A percentile compares a stretch with the other conserved stretches of the same genome.
phyloP scores from a whole-genome alignment of 345 rosid genomes.

The Dimocarpus longan region DNA sequence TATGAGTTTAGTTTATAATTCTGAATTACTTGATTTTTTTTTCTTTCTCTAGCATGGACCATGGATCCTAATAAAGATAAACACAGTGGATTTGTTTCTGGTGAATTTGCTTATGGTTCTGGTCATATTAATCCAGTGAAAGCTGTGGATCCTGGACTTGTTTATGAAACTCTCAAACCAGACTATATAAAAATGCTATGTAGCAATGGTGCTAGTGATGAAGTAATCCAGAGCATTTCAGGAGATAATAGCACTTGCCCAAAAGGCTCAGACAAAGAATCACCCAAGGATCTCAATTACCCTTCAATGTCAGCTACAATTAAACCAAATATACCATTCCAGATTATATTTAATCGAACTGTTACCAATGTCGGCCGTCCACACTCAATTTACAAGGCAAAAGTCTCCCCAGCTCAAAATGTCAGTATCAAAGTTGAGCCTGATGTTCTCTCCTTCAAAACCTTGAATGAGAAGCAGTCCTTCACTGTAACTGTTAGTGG shows the following conservation, averaged over 20 bases:
- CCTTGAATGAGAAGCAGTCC: constrained; percentile 26
- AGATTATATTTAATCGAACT: constrained; percentile 32
- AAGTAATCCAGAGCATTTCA: constrained; percentile 19
- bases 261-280: constrained; percentile 6
- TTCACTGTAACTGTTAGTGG: constrained; percentile 30
- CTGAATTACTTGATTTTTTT: neutral
- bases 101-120: constrained; percentile 7
- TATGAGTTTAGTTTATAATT: neutral
- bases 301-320: constrained; percentile 41
- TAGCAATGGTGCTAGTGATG: constrained; percentile 21
- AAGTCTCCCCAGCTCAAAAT: constrained; percentile 11
- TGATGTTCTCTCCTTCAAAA: constrained; percentile 20
- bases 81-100: neutral
- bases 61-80: neutral
- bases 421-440: constrained; percentile 31
- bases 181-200: constrained; percentile 55
- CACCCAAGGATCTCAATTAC: constrained; percentile 36
- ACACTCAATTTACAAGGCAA: neutral
- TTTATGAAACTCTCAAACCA: constrained; percentile 24
- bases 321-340: constrained; percentile 5
- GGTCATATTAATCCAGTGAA: constrained; percentile 42
- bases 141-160: constrained; percentile 29
- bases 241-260: constrained; percentile 45
- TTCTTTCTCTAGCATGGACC: neutral
- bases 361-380: constrained; percentile 39